Base-by-base conservation (phyloP, 768 basidiomycete species). In the Panellus pusillus region DNA sequence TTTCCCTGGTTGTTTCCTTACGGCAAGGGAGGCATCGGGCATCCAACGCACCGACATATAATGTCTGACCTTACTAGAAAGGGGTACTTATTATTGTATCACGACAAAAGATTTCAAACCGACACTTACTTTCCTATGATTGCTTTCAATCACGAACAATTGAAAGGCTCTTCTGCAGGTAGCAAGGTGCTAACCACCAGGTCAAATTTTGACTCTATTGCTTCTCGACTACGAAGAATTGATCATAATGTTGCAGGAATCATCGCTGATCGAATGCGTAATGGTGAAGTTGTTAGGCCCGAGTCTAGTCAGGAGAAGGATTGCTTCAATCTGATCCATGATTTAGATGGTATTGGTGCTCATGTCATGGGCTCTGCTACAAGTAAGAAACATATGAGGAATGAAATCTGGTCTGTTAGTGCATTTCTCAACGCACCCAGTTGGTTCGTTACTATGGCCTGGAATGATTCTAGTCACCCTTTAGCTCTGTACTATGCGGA, bases 1-100 rank as follows among this genome's bases (percentile, higher is more conserved):
- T 73, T 71, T 52, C 73, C 73, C 1, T 74, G 72, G 71, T 47
- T 74, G 1, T 75, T 69, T 61, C 73, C 71, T 0, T 74, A 73
- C 58, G 73, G 74, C 0, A n/a, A 62, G 1, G 72, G 71, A 11
- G 69, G 67, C 4, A 60, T 72, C 12, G 68, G 66, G n/a, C 47
- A 45, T 8, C 51, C 54, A 24, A 11, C 8, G 6, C 40, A 44
- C 17, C 15, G 35, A 0, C 35, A 36, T 18, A 40, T 77, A 67
- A 29, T n/a, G n/a, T n/a, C n/a, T n/a, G n/a, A n/a, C n/a, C n/a
- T n/a, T n/a, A n/a, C n/a, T n/a, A n/a, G n/a, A n/a, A n/a, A n/a
- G n/a, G n/a, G n/a, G n/a, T n/a, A n/a, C n/a, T n/a, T n/a, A n/a
- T n/a, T n/a, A n/a, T n/a, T n/a, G n/a, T 77, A 67, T 31, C 52